Evolutionary conservation across 176 grass and related monocot genomes (phyloP).

Genomic region (Musa itinerans): DNA sequence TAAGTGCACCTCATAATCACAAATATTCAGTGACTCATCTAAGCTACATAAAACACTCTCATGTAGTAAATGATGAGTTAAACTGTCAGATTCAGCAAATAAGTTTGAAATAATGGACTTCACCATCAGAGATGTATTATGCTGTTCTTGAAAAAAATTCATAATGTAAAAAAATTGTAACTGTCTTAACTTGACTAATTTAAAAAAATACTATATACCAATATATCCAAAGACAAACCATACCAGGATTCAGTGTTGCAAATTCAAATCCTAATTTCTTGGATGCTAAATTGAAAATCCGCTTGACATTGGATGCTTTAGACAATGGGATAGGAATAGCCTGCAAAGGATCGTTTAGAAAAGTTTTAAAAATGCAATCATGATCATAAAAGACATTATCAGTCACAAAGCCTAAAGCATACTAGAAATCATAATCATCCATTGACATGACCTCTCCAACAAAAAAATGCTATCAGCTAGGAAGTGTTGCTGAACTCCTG

Average conservation of each 20-base stretch:
- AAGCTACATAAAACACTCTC: background rate
- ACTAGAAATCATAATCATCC: background rate
- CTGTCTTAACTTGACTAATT: background rate
- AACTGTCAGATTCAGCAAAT: background rate
- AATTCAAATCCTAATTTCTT: slow-evolving; percentile 78
- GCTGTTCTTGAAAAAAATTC: background rate
- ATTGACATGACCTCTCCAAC: background rate
- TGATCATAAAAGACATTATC: background rate
- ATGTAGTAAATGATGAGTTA: background rate
- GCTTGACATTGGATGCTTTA: slow-evolving; percentile 49
- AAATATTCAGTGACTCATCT: background rate
- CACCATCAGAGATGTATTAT: background rate
- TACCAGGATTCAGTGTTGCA: slow-evolving; percentile 60
- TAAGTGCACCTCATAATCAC: background rate
- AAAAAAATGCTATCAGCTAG: background rate
- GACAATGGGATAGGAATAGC: slow-evolving; percentile 60
- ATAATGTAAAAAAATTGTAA: background rate
- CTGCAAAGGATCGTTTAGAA: slow-evolving; percentile 20
- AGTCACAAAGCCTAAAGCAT: background rate
- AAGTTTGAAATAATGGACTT: background rate
- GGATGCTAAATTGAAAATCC: slow-evolving; percentile 80
- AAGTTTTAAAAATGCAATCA: background rate
- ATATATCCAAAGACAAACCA: background rate
- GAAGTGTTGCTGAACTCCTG: background rate
- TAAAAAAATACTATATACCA: too few relatives aligned